Evolutionary conservation across 441 rosid species (phyloP).

Genomic region (Aquilaria agallochum): DNA sequence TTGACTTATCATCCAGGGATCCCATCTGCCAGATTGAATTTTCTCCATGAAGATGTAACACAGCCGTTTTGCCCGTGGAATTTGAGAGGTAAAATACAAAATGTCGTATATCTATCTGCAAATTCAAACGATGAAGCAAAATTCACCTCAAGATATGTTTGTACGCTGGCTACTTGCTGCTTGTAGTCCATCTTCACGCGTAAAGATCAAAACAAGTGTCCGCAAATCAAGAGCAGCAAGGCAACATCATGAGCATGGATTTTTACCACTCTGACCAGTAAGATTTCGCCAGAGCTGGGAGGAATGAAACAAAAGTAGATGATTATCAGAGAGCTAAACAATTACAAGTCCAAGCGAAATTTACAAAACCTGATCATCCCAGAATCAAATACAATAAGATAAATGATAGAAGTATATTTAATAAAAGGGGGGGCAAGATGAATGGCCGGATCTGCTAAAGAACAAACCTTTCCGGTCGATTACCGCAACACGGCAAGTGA

Average conservation of each 20-base stretch:
- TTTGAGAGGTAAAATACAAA: constrained; percentile 1
- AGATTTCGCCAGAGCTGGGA: neutral
- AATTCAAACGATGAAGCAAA: neutral
- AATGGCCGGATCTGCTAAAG: constrained; percentile 8
- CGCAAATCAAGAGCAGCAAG: constrained; percentile 7
- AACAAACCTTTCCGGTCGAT: constrained; percentile 7
- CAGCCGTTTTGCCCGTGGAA: neutral
- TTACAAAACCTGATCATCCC: neutral
- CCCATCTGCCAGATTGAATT: constrained; percentile 66
- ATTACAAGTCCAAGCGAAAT: neutral
- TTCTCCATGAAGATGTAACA: neutral
- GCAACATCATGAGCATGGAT: neutral
- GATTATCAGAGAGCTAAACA: neutral
- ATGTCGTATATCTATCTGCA: neutral
- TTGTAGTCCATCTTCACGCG: constrained; percentile 38
- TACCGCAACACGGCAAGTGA: neutral
- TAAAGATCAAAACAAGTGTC: constrained; percentile 12
- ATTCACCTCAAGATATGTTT: constrained; percentile 67
- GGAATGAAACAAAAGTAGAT: neutral
- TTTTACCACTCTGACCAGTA: constrained; percentile 3
- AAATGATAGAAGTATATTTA: neutral
- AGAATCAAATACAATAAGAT: neutral
- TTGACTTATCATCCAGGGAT: constrained; percentile 33
- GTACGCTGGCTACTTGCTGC: constrained; percentile 33
- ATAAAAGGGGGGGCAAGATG: neutral